phyloP scores from a whole-genome alignment of 2,329 filamentous ascomycete genomes.

The Colletotrichum shisoi region DNA sequence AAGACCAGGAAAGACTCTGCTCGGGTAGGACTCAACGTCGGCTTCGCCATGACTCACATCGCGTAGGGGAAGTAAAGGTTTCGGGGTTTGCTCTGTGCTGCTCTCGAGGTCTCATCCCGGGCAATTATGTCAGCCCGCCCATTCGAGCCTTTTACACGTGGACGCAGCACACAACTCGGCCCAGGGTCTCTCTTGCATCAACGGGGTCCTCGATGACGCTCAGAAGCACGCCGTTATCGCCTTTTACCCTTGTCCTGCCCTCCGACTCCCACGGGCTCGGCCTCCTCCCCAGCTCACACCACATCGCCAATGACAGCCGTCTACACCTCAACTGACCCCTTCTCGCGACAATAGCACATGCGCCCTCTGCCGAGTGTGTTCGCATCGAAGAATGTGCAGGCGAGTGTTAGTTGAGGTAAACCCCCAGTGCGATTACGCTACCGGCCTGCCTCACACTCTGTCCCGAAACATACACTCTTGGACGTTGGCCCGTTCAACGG shows the following conservation, averaged over 20 bases:
- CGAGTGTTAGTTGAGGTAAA: too few species aligned
- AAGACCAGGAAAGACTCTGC: neutral
- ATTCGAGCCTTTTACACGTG: neutral
- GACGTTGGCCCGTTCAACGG: neutral
- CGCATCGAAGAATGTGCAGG: too few species aligned
- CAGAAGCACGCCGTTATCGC: slow-evolving; percentile 15
- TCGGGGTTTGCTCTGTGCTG: neutral
- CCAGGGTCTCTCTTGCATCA: neutral
- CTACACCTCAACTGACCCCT: neutral
- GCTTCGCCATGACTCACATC: too few species aligned
- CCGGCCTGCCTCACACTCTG: too few species aligned
- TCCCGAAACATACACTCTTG: neutral
- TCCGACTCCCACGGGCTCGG: slow-evolving; percentile 15
- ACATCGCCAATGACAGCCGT: neutral
- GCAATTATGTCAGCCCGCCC: neutral
- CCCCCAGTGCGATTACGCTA: too few species aligned
- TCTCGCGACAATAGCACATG: too few species aligned
- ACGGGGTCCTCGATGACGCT: neutral
- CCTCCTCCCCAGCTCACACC: slow-evolving; percentile 25
- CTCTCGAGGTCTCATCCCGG: slow-evolving; percentile 5
- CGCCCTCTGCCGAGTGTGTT: too few species aligned
- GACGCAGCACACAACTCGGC: slow-evolving; percentile 3
- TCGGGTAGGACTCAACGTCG: neutral
- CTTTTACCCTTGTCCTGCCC: slow-evolving; percentile 3
- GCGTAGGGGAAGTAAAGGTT: neutral